Conservation (phyloP, 1,284 basidiomycete genomes). For the Cutaneotrichosporon sp. region DNA sequence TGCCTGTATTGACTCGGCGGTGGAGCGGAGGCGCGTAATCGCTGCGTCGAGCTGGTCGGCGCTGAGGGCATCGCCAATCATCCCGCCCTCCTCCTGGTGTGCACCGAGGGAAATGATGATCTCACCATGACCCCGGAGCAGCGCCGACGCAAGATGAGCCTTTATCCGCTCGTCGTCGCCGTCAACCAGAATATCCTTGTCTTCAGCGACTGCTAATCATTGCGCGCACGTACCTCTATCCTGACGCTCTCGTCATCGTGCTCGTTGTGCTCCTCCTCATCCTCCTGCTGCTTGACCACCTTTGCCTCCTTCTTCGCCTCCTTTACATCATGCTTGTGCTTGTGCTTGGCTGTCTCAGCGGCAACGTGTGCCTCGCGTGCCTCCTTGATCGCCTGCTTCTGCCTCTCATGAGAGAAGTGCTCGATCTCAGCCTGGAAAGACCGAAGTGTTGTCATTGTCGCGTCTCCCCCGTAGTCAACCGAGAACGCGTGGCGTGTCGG, state of each 20-base stretch:
- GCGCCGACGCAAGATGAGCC: conserved; percentile 30
- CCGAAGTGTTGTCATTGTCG: conserved; percentile 41
- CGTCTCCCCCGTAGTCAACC: neutral
- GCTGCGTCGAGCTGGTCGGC: conserved; percentile 23
- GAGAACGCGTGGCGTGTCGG: neutral
- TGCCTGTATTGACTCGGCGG: conserved; percentile 29
- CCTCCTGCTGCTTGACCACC: conserved; percentile 15
- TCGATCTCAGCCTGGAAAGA: conserved; percentile 49
- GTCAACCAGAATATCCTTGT: conserved; percentile 30
- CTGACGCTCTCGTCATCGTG: conserved; percentile 22
- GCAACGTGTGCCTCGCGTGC: conserved; percentile 39
- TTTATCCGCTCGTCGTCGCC: conserved; percentile 32
- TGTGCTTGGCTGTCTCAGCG: conserved; percentile 39
- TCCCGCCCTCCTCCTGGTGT: conserved; percentile 24
- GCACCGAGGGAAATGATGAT: conserved; percentile 37
- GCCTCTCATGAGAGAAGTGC: conserved; percentile 42
- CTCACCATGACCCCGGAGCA: conserved; percentile 45
- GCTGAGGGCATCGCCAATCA: conserved; percentile 15
- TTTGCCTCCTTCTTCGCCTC: conserved; percentile 6
- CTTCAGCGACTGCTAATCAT: conserved; percentile 2
- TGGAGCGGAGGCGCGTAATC: conserved; percentile 24
- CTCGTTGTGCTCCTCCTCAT: conserved; percentile 28
- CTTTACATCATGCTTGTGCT: conserved; percentile 26
- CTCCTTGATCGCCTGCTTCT: conserved; percentile 33
- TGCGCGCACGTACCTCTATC: conserved; percentile 30